A percentile compares a stretch with the other conserved stretches of the same genome.
These are phyloP conservation scores for Lathyrus sativus DNA, from an alignment of 306 rosid genomes.

Conservation along the genomic window DNA sequence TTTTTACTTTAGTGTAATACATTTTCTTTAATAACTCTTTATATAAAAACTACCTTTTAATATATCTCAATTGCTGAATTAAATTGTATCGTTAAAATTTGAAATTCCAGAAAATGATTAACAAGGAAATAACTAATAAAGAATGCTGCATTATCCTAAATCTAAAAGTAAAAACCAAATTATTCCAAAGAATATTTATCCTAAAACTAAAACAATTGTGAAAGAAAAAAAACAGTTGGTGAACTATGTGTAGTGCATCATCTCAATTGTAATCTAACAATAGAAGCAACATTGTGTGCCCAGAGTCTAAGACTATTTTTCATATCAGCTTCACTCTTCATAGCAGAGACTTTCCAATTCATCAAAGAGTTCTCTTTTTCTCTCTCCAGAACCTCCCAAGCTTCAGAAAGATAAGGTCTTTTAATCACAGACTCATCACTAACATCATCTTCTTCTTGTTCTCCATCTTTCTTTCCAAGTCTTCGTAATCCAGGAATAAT, in stretches of 20 bases:
- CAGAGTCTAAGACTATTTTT: slow-evolving; percentile 74
- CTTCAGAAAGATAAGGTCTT: slow-evolving; percentile 91
- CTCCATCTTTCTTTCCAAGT: slow-evolving; percentile 50
- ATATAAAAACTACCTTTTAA: too few relatives aligned
- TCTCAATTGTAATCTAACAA: slow-evolving; percentile 56
- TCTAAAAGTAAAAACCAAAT: background rate
- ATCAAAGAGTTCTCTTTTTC: slow-evolving; percentile 50
- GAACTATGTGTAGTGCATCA: slow-evolving; percentile 28
- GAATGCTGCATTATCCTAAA: background rate
- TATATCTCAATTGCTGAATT: background rate
- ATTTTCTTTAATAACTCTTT: too few relatives aligned
- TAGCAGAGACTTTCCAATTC: slow-evolving; percentile 70
- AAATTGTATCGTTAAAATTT: slow-evolving; percentile 15
- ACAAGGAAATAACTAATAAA: background rate
- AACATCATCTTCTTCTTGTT: slow-evolving; percentile 21
- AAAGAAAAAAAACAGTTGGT: background rate
- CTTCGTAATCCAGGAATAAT: slow-evolving; percentile 82
- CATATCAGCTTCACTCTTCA: slow-evolving; percentile 60
- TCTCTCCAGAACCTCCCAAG: slow-evolving; percentile 68
- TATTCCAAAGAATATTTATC: background rate
- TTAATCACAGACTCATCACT: slow-evolving; percentile 39
- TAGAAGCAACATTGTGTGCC: slow-evolving; percentile 92
- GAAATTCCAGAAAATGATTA: background rate
- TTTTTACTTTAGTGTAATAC: too few relatives aligned
- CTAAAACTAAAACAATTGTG: background rate